Percentiles rank a stretch among this genome's conserved stretches.
These are phyloP conservation scores for Cyclanthera cordifolia DNA, from an alignment of 306 rosid genomes.

Conservation along the genomic window DNA sequence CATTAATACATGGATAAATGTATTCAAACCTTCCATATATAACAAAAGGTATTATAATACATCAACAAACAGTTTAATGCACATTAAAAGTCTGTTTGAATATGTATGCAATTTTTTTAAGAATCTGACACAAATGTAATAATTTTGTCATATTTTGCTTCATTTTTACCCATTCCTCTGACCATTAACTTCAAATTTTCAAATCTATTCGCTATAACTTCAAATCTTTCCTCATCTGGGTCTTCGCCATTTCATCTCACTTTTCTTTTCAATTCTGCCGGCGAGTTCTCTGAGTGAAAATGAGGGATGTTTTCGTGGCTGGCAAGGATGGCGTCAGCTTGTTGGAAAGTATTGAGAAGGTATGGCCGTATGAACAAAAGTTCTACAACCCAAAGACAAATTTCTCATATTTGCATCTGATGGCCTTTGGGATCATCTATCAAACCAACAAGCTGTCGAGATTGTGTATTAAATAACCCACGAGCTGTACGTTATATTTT, in stretches of 20 bases:
- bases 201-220: no score
- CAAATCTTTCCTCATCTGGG: conserved; percentile 2
- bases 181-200: no score
- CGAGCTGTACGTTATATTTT: conserved; percentile 35
- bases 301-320: conserved; percentile 99
- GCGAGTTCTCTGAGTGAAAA: conserved; percentile 26
- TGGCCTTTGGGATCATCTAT: conserved; percentile 82
- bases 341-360: conserved; percentile 70
- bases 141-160: no score
- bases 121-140: no score
- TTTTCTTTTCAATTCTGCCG: not conserved
- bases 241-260: not conserved
- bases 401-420: conserved; percentile 83
- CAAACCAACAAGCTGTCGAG: conserved; percentile 68
- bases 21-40: no score
- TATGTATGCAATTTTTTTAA: no score
- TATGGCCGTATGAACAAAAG: conserved; percentile 81
- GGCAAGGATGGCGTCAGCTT: conserved; percentile 67
- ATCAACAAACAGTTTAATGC: no score
- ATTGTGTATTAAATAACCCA: conserved; percentile 53
- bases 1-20: no score
- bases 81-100: no score
- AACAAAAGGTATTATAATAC: no score
- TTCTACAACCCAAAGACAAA: conserved; percentile 51
- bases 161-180: not conserved